Conservation (phyloP, 805 yeast genomes). For the Priceomyces castillae region DNA sequence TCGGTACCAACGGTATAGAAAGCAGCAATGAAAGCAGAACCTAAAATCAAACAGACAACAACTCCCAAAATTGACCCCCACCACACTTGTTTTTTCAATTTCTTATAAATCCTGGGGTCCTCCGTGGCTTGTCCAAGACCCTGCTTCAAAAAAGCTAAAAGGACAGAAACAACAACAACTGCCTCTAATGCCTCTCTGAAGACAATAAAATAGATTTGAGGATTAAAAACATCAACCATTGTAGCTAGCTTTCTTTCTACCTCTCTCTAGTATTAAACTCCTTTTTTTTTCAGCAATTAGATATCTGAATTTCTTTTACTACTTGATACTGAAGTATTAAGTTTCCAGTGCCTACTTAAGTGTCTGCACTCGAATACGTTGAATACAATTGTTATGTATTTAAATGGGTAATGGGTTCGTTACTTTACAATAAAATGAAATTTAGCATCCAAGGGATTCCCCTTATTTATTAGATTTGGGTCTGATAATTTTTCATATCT, state of each 20-base stretch:
- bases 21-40: conserved; percentile 93
- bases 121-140: conserved; percentile 60
- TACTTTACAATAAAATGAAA: too few relatives aligned
- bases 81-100: conserved; percentile 81
- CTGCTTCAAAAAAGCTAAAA: conserved; percentile 88
- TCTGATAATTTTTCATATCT: not conserved
- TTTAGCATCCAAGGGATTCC: not conserved
- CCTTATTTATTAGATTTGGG: not conserved
- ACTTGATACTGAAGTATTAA: not conserved
- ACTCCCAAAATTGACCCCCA: conserved; percentile 73
- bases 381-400: conserved; percentile 3
- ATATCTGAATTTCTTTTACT: not conserved
- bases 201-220: conserved; percentile 80
- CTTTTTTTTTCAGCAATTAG: not conserved
- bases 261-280: not conserved
- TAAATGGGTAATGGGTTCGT: conserved; percentile 1
- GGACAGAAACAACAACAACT: conserved; percentile 82
- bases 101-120: conserved; percentile 55
- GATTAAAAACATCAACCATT: conserved; percentile 54
- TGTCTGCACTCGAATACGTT: not conserved
- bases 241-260: not conserved
- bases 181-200: conserved; percentile 96
- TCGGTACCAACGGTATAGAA: conserved; percentile 79
- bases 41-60: conserved; percentile 74
- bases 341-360: not conserved